Evolutionary conservation across 2,329 filamentous ascomycete genomes (phyloP).

Genomic region (Acephala macrosclerotiorum): DNA sequence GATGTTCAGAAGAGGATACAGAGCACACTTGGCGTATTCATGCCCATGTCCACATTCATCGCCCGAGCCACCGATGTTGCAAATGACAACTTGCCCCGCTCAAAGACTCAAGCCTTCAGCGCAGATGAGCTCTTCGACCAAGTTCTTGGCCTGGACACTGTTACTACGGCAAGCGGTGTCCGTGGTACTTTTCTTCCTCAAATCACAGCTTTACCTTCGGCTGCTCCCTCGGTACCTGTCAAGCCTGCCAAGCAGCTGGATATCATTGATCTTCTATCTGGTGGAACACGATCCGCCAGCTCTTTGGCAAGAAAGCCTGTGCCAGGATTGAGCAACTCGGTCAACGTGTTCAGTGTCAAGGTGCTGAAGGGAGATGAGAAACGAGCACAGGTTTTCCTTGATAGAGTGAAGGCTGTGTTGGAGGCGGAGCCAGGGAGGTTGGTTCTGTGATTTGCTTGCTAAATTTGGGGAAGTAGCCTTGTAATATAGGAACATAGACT

Average conservation of each 20-base stretch:
- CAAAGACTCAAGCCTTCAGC: constrained; percentile 69
- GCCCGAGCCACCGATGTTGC: constrained; percentile 84
- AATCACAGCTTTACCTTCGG: constrained; percentile 64
- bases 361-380: constrained; percentile 84
- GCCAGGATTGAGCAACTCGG: constrained; percentile 59
- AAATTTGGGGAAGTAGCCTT: neutral
- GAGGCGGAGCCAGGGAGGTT: constrained; percentile 81
- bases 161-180: constrained; percentile 58
- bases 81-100: constrained; percentile 82
- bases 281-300: constrained; percentile 47
- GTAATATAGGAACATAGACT: constrained; percentile 10
- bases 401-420: constrained; percentile 83
- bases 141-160: constrained; percentile 73
- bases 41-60: constrained; percentile 89
- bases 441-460: constrained; percentile 58
- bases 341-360: constrained; percentile 82
- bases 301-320: constrained; percentile 43
- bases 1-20: constrained; percentile 84
- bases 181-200: constrained; percentile 75
- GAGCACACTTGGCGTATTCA: constrained; percentile 76
- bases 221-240: constrained; percentile 45
- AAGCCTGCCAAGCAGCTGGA: constrained; percentile 64
- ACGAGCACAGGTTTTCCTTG: constrained; percentile 81
- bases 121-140: constrained; percentile 89
- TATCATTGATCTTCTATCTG: constrained; percentile 82